Base-by-base conservation (phyloP, 306 rosid genomes). In the Cucumis cinereus region DNA sequence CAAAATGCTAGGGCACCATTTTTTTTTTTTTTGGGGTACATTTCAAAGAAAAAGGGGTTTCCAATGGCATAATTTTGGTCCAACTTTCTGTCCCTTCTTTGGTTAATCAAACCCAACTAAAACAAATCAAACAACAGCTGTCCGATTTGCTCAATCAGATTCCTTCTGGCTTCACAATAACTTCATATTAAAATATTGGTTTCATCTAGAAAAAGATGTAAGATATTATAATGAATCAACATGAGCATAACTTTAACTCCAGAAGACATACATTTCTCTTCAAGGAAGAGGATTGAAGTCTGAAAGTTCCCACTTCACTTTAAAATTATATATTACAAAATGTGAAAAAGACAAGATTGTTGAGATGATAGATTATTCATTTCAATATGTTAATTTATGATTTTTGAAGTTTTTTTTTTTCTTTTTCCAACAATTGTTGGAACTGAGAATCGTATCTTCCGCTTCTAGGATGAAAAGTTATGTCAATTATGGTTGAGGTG, bases 71-170 rank as follows among this genome's bases (percentile, higher is more conserved):
- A 49, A 71, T 53, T 71, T 72, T 72, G 28, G 45, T 72, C 59
- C 76, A 28, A 50, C 45, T 50, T 72, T 72, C 45, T 28, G 45
- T 28, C 60, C 43, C 59, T 72, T 50, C 60, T 50, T 68, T 50
- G 43, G 6, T 50, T 28, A 71, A 72, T 72, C 76, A 72, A 71
- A 47, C 8, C 75, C 59, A 26, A 47, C 75, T 71, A 49, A 49
- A 71, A 23, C 76, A 72, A 50, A 50, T 72, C 60, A 72, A 72
- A 26, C 75, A 61, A 70, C 58, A 70, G 58, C 75, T 70, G 75
- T 47, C 12, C 53, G 16, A 40, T 66, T 66, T 36, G 71, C 71
- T 5, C 47, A 41, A 68, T 45, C 74, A 70, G 58, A 70, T 70
- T 70, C 75, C 57, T 70, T 70, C 75, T 47, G 4, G 14, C 58